Conservation (phyloP, 2,329 filamentous ascomycete genomes). For the Rutstroemia sp. region DNA sequence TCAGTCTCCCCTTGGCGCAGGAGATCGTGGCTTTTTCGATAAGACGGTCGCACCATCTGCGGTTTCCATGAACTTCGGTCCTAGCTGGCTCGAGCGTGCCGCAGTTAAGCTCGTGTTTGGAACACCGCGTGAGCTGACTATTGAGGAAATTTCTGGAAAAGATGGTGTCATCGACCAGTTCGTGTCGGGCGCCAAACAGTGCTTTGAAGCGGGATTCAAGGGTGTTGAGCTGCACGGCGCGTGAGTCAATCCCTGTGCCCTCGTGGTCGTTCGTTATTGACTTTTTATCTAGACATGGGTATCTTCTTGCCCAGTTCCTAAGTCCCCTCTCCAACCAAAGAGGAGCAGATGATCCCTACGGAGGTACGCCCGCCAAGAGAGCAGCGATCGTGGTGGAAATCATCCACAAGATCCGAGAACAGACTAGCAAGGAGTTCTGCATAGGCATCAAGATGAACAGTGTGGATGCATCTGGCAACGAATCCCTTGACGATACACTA, state of each 20-base stretch:
- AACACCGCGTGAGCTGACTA: slow-evolving; percentile 48
- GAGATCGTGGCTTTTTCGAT: slow-evolving; percentile 30
- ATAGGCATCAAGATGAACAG: slow-evolving; percentile 50
- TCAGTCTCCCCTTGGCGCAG: slow-evolving; percentile 35
- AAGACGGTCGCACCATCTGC: slow-evolving; percentile 39
- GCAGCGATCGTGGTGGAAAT: slow-evolving; percentile 59
- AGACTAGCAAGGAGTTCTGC: slow-evolving; percentile 32
- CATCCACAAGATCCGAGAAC: slow-evolving; percentile 48
- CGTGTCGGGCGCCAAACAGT: slow-evolving; percentile 42
- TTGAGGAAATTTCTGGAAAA: slow-evolving; percentile 43
- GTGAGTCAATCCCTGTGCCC: slow-evolving; percentile 20
- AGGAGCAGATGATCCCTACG: slow-evolving; percentile 49
- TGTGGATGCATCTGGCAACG: slow-evolving; percentile 39
- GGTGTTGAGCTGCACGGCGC: slow-evolving; percentile 41
- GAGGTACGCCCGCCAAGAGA: slow-evolving; percentile 65
- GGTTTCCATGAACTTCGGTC: slow-evolving; percentile 36
- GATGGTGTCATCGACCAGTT: slow-evolving; percentile 34
- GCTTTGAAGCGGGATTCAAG: slow-evolving; percentile 42
- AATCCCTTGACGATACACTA: slow-evolving; percentile 44
- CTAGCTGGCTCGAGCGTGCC: slow-evolving; percentile 29
- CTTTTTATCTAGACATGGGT: slow-evolving; percentile 49
- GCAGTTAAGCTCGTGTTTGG: slow-evolving; percentile 37
- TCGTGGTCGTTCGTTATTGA: slow-evolving; percentile 31
- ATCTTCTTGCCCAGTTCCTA: slow-evolving; percentile 63
- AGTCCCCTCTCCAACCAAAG: slow-evolving; percentile 60